Evolutionary conservation across 1,284 basidiomycete genomes (phyloP).

Genomic region (Fomitopsis pinicola): DNA sequence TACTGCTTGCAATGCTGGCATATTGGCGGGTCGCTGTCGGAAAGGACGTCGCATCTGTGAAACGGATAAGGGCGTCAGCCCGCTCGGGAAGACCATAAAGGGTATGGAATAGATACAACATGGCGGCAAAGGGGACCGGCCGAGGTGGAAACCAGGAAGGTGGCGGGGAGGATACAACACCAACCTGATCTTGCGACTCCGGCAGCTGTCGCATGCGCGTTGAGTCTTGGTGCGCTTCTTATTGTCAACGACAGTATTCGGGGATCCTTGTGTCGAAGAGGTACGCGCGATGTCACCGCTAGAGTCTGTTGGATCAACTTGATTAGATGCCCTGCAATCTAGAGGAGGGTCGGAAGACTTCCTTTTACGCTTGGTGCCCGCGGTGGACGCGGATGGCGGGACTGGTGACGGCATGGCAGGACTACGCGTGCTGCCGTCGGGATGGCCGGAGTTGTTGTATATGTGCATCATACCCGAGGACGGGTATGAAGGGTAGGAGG

Average conservation of each 20-base stretch:
- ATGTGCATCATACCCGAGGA: constrained; percentile 51
- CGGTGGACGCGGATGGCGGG: constrained; percentile 22
- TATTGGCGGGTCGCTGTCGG: constrained; percentile 68
- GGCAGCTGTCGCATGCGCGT: constrained; percentile 87
- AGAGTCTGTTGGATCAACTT: constrained; percentile 46
- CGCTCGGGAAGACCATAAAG: constrained; percentile 15
- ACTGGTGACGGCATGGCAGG: constrained; percentile 17
- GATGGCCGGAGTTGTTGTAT: constrained; percentile 42
- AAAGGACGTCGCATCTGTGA: constrained; percentile 71
- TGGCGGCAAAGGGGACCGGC: constrained; percentile 10
- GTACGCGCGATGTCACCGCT: constrained; percentile 39
- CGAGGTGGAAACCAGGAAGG: constrained; percentile 22
- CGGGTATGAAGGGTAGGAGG: constrained; percentile 58
- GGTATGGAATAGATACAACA: constrained; percentile 13
- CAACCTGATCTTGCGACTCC: constrained; percentile 88
- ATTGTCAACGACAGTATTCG: constrained; percentile 40
- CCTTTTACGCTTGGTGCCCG: constrained; percentile 62
- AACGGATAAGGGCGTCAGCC: constrained; percentile 18
- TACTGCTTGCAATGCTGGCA: constrained; percentile 90
- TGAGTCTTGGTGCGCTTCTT: constrained; percentile 91
- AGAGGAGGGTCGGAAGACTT: constrained; percentile 40
- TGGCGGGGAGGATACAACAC: constrained; percentile 21
- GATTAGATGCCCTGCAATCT: constrained; percentile 49
- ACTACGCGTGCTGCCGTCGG: constrained; percentile 15
- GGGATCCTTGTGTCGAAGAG: constrained; percentile 24